A percentile compares a stretch with the other conserved stretches of the same genome.
phyloP scores from a whole-genome alignment of 2,329 filamentous ascomycete species.

The Hortaea werneckii region DNA sequence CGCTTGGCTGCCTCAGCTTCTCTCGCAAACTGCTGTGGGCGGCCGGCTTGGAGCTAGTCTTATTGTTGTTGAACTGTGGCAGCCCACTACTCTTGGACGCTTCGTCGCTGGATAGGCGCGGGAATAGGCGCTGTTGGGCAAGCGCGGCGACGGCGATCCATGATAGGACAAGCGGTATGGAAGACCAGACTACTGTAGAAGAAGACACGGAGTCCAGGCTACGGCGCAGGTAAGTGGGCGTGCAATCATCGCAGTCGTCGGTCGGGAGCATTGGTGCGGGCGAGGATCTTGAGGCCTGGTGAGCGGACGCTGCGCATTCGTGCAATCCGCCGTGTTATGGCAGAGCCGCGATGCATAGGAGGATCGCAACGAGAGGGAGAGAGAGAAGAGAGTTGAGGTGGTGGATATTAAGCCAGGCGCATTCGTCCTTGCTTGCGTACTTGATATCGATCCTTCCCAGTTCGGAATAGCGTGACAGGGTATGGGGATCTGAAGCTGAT shows the following conservation, averaged over 20 bases:
- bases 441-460: too few relatives aligned
- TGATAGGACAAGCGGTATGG: conserved; percentile 58
- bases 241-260: conserved; percentile 48
- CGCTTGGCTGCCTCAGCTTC: conserved; percentile 14
- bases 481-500: too few relatives aligned
- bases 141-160: conserved; percentile 54
- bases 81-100: conserved; percentile 49
- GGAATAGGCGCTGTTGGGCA: conserved; percentile 60
- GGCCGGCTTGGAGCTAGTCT: conserved; percentile 29
- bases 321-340: too few relatives aligned
- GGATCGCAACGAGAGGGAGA: too few relatives aligned
- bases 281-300: too few relatives aligned
- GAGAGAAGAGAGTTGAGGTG: too few relatives aligned
- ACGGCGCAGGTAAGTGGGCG: conserved; percentile 40
- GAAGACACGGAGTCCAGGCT: conserved; percentile 34
- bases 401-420: too few relatives aligned
- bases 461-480: too few relatives aligned
- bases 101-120: conserved; percentile 50
- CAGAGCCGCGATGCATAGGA: too few relatives aligned
- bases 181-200: conserved; percentile 48
- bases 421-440: too few relatives aligned
- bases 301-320: too few relatives aligned
- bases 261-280: neutral
- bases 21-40: conserved; percentile 9
- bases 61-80: conserved; percentile 42